Conservation (phyloP, 441 rosid genomes). For the Brassica hybrid region DNA sequence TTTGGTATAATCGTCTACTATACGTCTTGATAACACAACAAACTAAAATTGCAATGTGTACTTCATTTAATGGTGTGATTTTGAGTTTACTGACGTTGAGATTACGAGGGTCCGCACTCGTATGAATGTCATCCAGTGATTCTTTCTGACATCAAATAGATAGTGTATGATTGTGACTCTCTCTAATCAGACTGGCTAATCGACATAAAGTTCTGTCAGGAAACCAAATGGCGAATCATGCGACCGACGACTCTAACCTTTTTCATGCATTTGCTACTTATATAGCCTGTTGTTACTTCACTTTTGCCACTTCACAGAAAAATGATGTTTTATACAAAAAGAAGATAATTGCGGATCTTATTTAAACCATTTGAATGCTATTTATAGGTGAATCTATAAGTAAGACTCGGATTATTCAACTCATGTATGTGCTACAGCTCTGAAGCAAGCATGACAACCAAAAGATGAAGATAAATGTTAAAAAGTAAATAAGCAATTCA, state of each 20-base stretch:
- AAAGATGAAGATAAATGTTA: too few species aligned
- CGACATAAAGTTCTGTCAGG: neutral
- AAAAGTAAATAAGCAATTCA: too few species aligned
- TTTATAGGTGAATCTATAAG: too few species aligned
- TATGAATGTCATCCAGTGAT: neutral
- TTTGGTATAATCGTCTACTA: neutral
- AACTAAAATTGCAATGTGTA: neutral
- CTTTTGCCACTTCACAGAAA: too few species aligned
- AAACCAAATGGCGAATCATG: neutral
- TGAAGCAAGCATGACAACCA: too few species aligned
- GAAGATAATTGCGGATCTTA: too few species aligned
- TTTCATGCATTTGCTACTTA: neutral
- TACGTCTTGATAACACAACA: too few species aligned
- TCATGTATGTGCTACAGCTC: too few species aligned
- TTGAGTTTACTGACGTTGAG: slow-evolving; percentile 5
- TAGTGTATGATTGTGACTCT: neutral
- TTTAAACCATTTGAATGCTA: too few species aligned
- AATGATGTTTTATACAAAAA: too few species aligned
- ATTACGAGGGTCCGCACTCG: neutral
- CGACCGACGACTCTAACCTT: neutral
- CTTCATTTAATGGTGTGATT: slow-evolving; percentile 24
- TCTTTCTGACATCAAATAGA: neutral
- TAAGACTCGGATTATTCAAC: too few species aligned
- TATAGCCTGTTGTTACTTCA: too few species aligned
- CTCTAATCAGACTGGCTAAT: neutral